Base-by-base conservation (phyloP, 192 early-diverging fungal genomes). In the Entophlyctis luteolus region DNA sequence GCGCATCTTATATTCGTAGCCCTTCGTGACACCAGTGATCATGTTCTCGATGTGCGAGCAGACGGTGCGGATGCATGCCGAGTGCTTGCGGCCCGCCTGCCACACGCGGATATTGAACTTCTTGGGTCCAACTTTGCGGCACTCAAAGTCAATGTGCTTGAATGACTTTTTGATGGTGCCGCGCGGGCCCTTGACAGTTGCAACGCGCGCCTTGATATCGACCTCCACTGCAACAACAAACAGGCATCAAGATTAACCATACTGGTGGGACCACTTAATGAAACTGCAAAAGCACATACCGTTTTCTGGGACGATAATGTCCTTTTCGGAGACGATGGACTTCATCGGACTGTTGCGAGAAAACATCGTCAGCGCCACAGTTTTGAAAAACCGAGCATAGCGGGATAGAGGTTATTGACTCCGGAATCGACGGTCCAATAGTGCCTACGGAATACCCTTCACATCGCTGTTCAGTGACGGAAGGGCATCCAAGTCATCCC, bases 1-100 rank as follows among this genome's bases (percentile, higher is more conserved):
- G 71, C 94, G 92, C 90, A 98, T 92, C 89, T 95, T 96, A 89
- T 98, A 98, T 85, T 94, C 86, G 86, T 88, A 98, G 48, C 96
- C 96, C 82, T 95, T 93, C 81, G 96, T 98, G 58, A 96, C 93
- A 79, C 94, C 94, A 59, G 80, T 91, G 85, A 96, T 96, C 89
- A 98, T 88, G 89, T 98, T 98, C 80, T 88, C 78, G 74, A 96
- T 93, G 84, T 91, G 88, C 72, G 92, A 93, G 78, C 89, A 87
- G 66, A 98, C 89, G 62, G 96, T 98, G 71, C 94, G 93, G 83
- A 98, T 93, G 86, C 93, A 95, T 60, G 94, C 94, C 76, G 94
- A 80, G 86, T 98, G 94, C 91, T 98, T 96, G 77, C 94, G 92
- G 75, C 79, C 84, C 59, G 94, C 96, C 81, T 94, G 91, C 89